These are phyloP conservation scores for Pichia paraexigua DNA, from an alignment of 805 yeast species.

Conservation along the genomic window DNA sequence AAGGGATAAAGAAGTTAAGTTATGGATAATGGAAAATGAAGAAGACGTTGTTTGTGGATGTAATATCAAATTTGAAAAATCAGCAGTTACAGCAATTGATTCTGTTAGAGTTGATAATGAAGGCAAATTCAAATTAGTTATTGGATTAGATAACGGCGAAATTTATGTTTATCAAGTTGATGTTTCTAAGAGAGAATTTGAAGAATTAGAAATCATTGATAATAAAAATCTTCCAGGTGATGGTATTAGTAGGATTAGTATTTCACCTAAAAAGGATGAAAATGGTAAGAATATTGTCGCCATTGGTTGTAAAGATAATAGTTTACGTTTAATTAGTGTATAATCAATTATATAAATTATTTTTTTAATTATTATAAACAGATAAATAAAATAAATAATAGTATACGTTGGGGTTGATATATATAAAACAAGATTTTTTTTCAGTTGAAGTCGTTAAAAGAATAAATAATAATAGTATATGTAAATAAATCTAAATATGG, in stretches of 20 bases:
- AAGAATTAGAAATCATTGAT: constrained; percentile 29
- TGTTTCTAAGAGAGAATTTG: constrained; percentile 20
- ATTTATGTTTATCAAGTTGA: constrained; percentile 38
- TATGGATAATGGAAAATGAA: constrained; percentile 42
- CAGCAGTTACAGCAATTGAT: constrained; percentile 63
- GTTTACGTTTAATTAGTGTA: constrained; percentile 35
- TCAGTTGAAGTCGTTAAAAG: background rate
- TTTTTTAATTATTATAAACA: background rate
- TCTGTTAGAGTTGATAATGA: constrained; percentile 30
- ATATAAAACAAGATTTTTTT: background rate
- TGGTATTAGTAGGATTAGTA: constrained; percentile 52
- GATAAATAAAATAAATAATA: constrained; percentile 4
- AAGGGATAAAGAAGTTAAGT: constrained; percentile 69
- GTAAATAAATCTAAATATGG: background rate
- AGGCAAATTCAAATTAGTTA: constrained; percentile 37
- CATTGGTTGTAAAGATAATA: constrained; percentile 58
- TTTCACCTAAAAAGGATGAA: constrained; percentile 32
- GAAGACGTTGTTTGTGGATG: constrained; percentile 28
- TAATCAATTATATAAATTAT: background rate
- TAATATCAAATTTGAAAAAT: constrained; percentile 34
- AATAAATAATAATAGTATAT: background rate
- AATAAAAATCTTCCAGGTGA: constrained; percentile 47
- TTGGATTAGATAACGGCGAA: constrained; percentile 67
- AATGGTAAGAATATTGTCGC: constrained; percentile 36
- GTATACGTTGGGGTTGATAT: background rate